A percentile compares a stretch with the other conserved stretches of the same genome.
These are phyloP conservation scores for Mycena olivaceomarginata DNA, from an alignment of 768 basidiomycete genomes.

Conservation along the genomic window DNA sequence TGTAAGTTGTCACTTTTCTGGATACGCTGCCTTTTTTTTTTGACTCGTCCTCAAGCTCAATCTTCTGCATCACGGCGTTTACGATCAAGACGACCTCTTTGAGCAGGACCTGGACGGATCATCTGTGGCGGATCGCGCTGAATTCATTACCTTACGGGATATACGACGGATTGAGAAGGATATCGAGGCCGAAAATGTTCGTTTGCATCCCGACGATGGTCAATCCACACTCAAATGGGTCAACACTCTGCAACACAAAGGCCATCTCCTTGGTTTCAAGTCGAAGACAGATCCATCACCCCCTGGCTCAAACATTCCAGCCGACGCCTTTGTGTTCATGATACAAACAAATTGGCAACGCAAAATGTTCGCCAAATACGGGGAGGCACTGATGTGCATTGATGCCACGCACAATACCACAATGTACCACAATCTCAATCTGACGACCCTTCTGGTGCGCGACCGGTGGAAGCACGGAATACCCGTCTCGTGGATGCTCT, in stretches of 20 bases:
- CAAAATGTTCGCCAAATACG: too few relatives aligned
- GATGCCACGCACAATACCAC: background rate
- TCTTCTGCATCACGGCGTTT: background rate
- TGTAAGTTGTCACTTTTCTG: background rate
- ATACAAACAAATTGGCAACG: too few relatives aligned
- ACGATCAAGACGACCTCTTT: background rate
- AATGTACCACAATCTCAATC: background rate
- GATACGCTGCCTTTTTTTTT: background rate
- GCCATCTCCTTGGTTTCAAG: too few relatives aligned
- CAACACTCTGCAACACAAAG: too few relatives aligned
- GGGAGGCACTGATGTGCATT: too few relatives aligned
- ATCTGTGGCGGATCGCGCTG: background rate
- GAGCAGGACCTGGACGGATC: background rate
- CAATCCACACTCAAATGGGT: too few relatives aligned
- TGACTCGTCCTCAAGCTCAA: background rate
- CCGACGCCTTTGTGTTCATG: too few relatives aligned
- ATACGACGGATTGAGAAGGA: conserved; percentile 13
- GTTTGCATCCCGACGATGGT: background rate
- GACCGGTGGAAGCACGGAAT: background rate
- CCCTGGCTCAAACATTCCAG: background rate
- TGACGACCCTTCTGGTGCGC: background rate
- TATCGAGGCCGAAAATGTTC: conserved; percentile 2
- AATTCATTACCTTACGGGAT: background rate
- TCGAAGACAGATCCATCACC: background rate
- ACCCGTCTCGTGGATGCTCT: background rate